Evolutionary conservation across 1,284 basidiomycete species (phyloP).

Genomic region (Paramarasmius palmivorus): DNA sequence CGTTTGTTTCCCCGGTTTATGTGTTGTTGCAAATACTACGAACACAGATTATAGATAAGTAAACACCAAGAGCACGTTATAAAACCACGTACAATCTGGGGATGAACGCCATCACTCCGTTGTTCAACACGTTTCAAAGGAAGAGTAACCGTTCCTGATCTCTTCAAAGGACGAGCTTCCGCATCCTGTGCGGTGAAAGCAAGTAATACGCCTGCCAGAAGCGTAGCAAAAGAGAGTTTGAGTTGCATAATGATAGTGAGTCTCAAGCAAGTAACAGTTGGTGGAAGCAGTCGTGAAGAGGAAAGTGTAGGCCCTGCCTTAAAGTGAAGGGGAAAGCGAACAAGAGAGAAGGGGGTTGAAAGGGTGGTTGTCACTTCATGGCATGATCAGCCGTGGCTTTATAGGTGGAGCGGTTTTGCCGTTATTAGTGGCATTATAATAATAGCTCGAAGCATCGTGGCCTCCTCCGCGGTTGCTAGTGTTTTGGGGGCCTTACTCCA

Average conservation of each 20-base stretch:
- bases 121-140: conserved; percentile 53
- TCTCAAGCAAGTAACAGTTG: conserved; percentile 27
- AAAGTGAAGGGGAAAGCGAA: too few relatives aligned
- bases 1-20: conserved; percentile 68
- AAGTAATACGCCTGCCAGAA: conserved; percentile 55
- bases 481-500: too few relatives aligned
- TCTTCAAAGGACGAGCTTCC: conserved; percentile 40
- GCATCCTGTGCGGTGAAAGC: conserved; percentile 38
- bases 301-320: conserved; percentile 11
- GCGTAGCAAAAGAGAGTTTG: conserved; percentile 48
- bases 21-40: conserved; percentile 67
- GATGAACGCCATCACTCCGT: conserved; percentile 48
- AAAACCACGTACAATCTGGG: conserved; percentile 67
- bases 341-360: too few relatives aligned
- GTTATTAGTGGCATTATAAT: too few relatives aligned
- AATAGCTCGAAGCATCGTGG: too few relatives aligned
- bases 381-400: too few relatives aligned
- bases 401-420: too few relatives aligned
- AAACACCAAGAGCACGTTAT: too few relatives aligned
- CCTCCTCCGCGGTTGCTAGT: too few relatives aligned
- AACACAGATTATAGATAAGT: conserved; percentile 3
- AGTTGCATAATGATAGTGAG: conserved; percentile 48
- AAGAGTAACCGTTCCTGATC: conserved; percentile 50
- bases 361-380: too few relatives aligned
- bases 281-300: conserved; percentile 21